phyloP scores from a whole-genome alignment of 176 grass and related monocot species.

The Cenchrus americanus region DNA sequence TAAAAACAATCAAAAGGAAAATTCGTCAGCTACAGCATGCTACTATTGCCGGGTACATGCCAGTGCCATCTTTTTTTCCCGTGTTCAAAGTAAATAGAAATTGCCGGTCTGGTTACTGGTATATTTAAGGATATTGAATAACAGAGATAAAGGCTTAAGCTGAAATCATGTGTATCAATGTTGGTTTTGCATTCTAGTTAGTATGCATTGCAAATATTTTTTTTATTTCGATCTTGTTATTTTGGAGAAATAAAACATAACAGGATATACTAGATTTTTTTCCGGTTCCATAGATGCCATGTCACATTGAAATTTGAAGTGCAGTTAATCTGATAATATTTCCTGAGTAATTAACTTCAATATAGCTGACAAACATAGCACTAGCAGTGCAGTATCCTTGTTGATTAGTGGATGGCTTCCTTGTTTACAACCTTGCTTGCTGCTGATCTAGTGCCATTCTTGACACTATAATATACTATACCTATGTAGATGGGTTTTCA shows the following conservation, averaged over 20 bases:
- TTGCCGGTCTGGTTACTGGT: neutral
- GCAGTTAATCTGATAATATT: neutral
- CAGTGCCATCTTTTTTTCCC: slow-evolving; percentile 1
- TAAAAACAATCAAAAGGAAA: slow-evolving; percentile 56
- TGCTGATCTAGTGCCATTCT: slow-evolving; percentile 14
- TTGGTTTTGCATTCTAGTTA: neutral
- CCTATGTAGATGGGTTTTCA: slow-evolving; percentile 12
- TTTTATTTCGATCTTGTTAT: slow-evolving; percentile 4
- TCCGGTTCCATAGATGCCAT: neutral
- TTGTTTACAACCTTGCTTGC: slow-evolving; percentile 23
- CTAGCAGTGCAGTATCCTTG: neutral
- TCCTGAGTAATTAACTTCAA: slow-evolving; percentile 22
- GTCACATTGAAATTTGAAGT: slow-evolving; percentile 8
- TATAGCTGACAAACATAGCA: slow-evolving; percentile 29
- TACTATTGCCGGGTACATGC: slow-evolving; percentile 72
- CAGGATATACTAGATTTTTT: slow-evolving; percentile 21
- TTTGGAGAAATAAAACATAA: slow-evolving; percentile 1
- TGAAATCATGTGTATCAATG: neutral
- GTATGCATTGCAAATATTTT: no score
- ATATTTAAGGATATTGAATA: neutral
- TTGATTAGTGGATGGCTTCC: slow-evolving; percentile 8
- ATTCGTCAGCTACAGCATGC: slow-evolving; percentile 55
- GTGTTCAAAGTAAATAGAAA: slow-evolving; percentile 27
- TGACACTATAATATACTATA: neutral
- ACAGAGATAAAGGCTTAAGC: neutral